A percentile compares a stretch with the other conserved stretches of the same genome.
Evolutionary conservation across 352 stramenopile species (phyloP).

Genomic region (Discostella stelligera): DNA sequence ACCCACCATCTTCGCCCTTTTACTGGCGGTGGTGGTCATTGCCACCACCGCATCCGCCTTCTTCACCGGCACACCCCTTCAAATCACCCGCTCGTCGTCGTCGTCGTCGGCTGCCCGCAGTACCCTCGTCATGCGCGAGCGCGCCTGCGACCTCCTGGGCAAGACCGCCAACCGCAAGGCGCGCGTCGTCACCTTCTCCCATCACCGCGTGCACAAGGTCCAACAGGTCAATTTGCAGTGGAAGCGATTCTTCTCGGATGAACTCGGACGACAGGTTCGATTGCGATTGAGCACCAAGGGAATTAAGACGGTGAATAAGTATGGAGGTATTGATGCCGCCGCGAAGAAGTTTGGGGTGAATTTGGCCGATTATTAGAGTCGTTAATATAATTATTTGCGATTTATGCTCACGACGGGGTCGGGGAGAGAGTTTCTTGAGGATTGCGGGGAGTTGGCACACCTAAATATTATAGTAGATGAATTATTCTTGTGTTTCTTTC

Average conservation of each 20-base stretch:
- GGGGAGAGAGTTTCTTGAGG: too few species aligned
- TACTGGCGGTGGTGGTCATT: conserved; percentile 57
- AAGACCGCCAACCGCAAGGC: conserved; percentile 79
- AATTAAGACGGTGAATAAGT: conserved; percentile 82
- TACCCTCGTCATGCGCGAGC: conserved; percentile 74
- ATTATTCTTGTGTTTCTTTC: too few species aligned
- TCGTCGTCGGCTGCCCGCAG: not conserved
- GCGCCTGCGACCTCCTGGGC: conserved; percentile 77
- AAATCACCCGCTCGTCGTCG: conserved; percentile 30
- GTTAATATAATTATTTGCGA: conserved; percentile 11
- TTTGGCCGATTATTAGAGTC: conserved; percentile 70
- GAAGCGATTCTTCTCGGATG: conserved; percentile 78
- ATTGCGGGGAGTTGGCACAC: too few species aligned
- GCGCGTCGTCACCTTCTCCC: conserved; percentile 77
- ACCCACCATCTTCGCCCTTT: conserved; percentile 41
- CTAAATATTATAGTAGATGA: too few species aligned
- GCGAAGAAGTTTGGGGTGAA: conserved; percentile 81
- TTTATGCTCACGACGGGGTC: not conserved
- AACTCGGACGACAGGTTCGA: conserved; percentile 55
- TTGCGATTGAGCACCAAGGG: conserved; percentile 79
- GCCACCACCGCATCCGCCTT: conserved; percentile 56
- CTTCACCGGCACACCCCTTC: conserved; percentile 63
- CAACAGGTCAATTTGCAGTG: conserved; percentile 80
- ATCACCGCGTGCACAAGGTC: conserved; percentile 80
- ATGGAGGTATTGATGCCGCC: conserved; percentile 78